Percentiles rank a stretch among this genome's conserved stretches.
phyloP scores from a whole-genome alignment of 805 yeast species.

The Candida schatavii region DNA sequence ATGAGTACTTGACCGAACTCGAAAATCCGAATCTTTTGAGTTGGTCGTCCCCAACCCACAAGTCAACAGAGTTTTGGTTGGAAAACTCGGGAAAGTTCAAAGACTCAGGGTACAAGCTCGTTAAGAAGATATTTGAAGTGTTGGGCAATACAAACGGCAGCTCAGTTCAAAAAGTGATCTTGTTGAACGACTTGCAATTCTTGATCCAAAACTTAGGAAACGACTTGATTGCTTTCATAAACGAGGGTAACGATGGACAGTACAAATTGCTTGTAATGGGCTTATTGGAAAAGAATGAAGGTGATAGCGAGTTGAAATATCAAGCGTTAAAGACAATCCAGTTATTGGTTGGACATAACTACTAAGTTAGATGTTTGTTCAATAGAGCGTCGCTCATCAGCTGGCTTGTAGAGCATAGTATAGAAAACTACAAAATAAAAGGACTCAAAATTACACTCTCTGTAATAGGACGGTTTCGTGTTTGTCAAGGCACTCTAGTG shows the following conservation, averaged over 20 bases:
- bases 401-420: no score
- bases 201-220: constrained; percentile 40
- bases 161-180: constrained; percentile 30
- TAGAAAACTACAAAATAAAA: no score
- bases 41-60: constrained; percentile 83
- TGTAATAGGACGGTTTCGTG: no score
- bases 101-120: constrained; percentile 70
- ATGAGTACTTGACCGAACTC: constrained; percentile 84
- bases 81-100: constrained; percentile 77
- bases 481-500: no score
- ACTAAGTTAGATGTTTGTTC: no score
- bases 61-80: constrained; percentile 84
- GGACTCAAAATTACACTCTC: no score
- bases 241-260: constrained; percentile 47
- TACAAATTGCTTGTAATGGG: constrained; percentile 80
- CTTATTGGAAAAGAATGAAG: constrained; percentile 62
- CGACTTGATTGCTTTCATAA: constrained; percentile 35
- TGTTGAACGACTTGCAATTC: constrained; percentile 42
- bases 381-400: no score
- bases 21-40: constrained; percentile 74
- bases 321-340: constrained; percentile 97
- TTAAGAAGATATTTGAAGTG: constrained; percentile 57
- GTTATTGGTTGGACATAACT: constrained; percentile 81
- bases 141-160: constrained; percentile 28
- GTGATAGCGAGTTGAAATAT: constrained; percentile 84